Conservation (phyloP, 306 rosid species). For the Nissolia schottii region DNA sequence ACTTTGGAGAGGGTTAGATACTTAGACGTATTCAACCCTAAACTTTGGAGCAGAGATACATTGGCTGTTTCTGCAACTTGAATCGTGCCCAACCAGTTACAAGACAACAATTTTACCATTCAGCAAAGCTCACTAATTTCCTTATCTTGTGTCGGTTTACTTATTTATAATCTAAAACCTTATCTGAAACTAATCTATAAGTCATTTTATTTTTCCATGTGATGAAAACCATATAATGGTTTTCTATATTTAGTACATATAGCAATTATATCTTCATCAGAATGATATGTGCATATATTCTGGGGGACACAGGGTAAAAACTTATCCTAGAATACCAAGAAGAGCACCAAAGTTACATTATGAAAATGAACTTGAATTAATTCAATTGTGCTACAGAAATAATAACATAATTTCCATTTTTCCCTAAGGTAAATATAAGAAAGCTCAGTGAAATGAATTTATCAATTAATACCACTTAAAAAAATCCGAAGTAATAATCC, state of each 20-base stretch:
- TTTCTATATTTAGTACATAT: background rate
- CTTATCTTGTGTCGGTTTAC: background rate
- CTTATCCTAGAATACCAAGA: background rate
- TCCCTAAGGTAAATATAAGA: background rate
- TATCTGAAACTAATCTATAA: background rate
- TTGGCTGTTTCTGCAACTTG: background rate
- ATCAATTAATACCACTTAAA: background rate
- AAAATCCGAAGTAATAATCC: background rate
- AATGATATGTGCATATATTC: background rate
- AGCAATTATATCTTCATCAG: background rate
- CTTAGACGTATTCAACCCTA: background rate
- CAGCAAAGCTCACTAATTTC: background rate
- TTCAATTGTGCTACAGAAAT: background rate
- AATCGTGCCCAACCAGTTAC: background rate
- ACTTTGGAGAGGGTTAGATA: background rate
- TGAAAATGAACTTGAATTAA: background rate
- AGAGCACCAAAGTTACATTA: background rate
- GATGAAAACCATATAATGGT: background rate
- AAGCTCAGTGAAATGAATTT: background rate
- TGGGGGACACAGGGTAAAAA: background rate
- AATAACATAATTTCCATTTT: background rate
- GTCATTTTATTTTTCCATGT: background rate
- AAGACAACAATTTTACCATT: background rate
- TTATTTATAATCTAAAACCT: background rate
- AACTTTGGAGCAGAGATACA: background rate